Evolutionary conservation across 257 asterid species (phyloP), one percentile per base, ranked within the genome.

Genomic region (Nyctanthes arbortristis): DNA sequence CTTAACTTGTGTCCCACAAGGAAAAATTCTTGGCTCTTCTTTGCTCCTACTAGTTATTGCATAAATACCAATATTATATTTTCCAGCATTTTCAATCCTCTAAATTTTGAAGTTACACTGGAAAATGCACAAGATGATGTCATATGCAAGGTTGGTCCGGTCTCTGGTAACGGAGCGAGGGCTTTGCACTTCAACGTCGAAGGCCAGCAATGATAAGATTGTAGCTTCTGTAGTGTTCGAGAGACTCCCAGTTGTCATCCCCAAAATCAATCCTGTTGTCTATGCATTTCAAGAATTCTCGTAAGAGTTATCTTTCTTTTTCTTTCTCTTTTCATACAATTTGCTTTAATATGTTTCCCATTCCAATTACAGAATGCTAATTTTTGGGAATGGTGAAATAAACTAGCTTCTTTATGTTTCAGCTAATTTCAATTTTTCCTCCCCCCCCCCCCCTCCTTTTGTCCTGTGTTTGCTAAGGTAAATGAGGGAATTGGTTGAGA

Each of bases 251-350:
- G 93, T 88, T 36, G 89, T 94, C 59, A 28, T 88, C 35, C 96
- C 97, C 24, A 86, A 94, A 81, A 94, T 94, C 43, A 88, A 94
- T 68, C 99, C 96, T 27, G 82, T 78, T 68, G 90, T 91, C 33
- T 94, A 88, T 73, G 99, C 99, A 49, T 94, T 94, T 74, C 96
- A 88, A 73, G 98, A 90, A 74, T 93, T 90, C 80, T 86, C 98
- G 97, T 91, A 80, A 78, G 91, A 56, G 60, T 68, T n/a, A n/a
- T n/a, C n/a, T n/a, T n/a, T n/a, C n/a, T n/a, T n/a, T n/a, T n/a
- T 66, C 27, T 27, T 2, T 37, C 49, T 4, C 16, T 34, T 7
- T 54, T 30, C 39, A 7, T 20, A 7, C 7, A 4, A 1, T 18
- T 28, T 63, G 65, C 3, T 16, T 57, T 45, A 20, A 2, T 25